phyloP scores from a whole-genome alignment of 2,329 filamentous ascomycete species.

The Cladosporium cucumerinum region DNA sequence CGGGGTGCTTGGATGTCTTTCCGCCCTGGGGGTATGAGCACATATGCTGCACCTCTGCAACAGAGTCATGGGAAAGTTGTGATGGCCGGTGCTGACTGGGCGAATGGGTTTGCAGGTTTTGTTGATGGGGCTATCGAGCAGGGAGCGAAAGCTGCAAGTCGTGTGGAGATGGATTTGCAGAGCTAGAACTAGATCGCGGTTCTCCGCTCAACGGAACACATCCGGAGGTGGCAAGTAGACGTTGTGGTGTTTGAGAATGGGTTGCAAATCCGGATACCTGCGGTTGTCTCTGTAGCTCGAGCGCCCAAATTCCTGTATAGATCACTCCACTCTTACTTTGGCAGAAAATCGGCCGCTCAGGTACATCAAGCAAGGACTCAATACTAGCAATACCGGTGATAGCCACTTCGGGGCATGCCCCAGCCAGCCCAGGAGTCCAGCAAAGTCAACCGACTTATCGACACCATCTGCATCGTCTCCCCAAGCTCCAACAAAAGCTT shows the following conservation, averaged over 20 bases:
- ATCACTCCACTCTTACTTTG: neutral
- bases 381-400: neutral
- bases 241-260: neutral
- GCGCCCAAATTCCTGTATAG: neutral
- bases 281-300: neutral
- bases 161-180: neutral
- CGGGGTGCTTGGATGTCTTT: constrained; percentile 31
- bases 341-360: neutral
- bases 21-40: constrained; percentile 13
- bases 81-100: constrained; percentile 37
- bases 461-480: neutral
- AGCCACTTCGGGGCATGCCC: neutral
- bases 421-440: neutral
- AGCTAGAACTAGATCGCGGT: neutral
- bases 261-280: neutral
- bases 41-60: constrained; percentile 30
- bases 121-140: constrained; percentile 36
- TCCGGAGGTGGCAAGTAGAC: neutral
- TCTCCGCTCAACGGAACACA: no score
- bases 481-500: neutral
- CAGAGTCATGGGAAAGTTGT: constrained; percentile 28
- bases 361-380: neutral
- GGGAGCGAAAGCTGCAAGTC: constrained; percentile 22
- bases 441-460: neutral
- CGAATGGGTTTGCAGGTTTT: constrained; percentile 35